Conservation (phyloP, 129 eudicot genomes). For the Centella asiatica region DNA sequence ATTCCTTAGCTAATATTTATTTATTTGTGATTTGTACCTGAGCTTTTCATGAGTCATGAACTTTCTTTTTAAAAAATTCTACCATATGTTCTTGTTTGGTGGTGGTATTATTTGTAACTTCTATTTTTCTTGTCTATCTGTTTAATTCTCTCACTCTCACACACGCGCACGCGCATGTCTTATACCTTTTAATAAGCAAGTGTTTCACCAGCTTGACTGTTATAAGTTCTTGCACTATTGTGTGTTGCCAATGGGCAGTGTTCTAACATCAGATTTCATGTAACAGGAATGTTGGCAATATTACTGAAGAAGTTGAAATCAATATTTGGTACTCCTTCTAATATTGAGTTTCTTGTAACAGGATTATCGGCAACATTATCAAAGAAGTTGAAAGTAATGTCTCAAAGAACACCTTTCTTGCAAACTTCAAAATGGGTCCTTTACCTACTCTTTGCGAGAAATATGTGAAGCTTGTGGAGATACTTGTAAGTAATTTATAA, state of each 20-base stretch:
- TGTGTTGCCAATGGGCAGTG: too few relatives aligned
- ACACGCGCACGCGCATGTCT: too few relatives aligned
- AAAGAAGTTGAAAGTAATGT: slow-evolving; percentile 79
- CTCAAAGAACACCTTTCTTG: slow-evolving; percentile 56
- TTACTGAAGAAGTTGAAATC: too few relatives aligned
- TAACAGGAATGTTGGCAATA: too few relatives aligned
- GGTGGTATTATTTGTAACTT: too few relatives aligned
- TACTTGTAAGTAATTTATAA: slow-evolving; percentile 78
- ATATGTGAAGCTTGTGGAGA: slow-evolving; percentile 82
- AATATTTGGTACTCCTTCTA: slow-evolving; percentile 17
- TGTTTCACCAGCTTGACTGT: too few relatives aligned
- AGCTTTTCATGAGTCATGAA: too few relatives aligned
- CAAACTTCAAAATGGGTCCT: slow-evolving; percentile 77
- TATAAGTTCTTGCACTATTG: too few relatives aligned
- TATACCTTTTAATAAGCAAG: too few relatives aligned
- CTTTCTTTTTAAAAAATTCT: neutral
- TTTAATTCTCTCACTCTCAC: slow-evolving; percentile 1
- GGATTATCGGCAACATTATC: slow-evolving; percentile 68
- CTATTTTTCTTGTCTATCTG: too few relatives aligned
- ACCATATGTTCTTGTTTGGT: neutral
- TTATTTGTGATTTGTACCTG: too few relatives aligned
- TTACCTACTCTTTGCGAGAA: slow-evolving; percentile 69
- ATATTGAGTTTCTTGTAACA: slow-evolving; percentile 28
- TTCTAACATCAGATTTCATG: too few relatives aligned
- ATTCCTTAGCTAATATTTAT: slow-evolving; percentile 12